Conservation (phyloP, 495 filamentous ascomycete genomes). For the Geoglossum glabrum region DNA sequence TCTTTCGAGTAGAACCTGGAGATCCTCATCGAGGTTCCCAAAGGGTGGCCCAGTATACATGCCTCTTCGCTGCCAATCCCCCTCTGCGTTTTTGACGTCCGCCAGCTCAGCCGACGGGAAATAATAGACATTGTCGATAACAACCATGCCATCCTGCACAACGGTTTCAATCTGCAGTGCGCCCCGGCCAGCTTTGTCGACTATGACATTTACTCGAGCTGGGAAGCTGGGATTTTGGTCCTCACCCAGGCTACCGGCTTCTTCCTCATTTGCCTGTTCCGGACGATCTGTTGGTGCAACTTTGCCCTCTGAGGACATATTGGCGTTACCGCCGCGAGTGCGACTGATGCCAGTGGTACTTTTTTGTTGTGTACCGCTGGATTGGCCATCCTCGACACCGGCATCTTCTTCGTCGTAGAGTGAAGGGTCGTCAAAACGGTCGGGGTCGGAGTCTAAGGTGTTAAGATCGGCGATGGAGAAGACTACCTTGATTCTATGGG, state of each 20-base stretch:
- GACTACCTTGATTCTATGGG: slow-evolving; percentile 60
- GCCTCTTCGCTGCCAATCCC: slow-evolving; percentile 48
- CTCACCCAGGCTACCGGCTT: slow-evolving; percentile 19
- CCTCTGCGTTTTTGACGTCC: slow-evolving; percentile 39
- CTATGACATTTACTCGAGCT: slow-evolving; percentile 62
- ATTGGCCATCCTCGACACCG: slow-evolving; percentile 22
- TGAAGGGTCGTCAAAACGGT: slow-evolving; percentile 24
- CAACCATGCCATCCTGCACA: slow-evolving; percentile 68
- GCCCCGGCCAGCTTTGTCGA: slow-evolving; percentile 67
- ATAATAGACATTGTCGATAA: slow-evolving; percentile 83
- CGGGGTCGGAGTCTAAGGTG: slow-evolving; percentile 41
- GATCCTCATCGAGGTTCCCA: slow-evolving; percentile 82
- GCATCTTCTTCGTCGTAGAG: slow-evolving; percentile 27
- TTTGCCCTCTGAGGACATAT: slow-evolving; percentile 36
- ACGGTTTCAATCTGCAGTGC: slow-evolving; percentile 72
- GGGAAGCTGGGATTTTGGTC: slow-evolving; percentile 44
- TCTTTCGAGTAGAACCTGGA: slow-evolving; percentile 77
- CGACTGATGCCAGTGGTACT: slow-evolving; percentile 30
- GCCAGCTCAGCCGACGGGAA: slow-evolving; percentile 56
- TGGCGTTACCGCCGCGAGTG: slow-evolving; percentile 25
- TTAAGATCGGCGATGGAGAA: slow-evolving; percentile 89
- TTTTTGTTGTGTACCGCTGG: slow-evolving; percentile 32
- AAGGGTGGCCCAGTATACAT: slow-evolving; percentile 87
- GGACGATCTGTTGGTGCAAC: slow-evolving; percentile 35
- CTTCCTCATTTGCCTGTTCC: slow-evolving; percentile 24